These are phyloP conservation scores for Prunus fruticosa DNA, from an alignment of 306 rosid species.

Conservation along the genomic window DNA sequence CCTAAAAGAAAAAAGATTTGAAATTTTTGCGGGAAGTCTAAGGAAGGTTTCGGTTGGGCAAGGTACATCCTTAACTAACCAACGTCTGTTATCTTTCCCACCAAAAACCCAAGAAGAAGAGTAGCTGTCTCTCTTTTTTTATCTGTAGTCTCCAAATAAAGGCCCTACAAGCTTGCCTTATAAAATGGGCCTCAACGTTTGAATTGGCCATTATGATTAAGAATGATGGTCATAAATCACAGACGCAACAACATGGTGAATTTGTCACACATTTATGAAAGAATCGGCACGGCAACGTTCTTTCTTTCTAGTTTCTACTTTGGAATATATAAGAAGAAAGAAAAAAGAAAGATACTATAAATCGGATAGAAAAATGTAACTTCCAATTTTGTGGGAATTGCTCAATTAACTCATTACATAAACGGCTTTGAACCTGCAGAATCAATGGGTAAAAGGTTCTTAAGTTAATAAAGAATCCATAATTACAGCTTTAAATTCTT, in stretches of 20 bases:
- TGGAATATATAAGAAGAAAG: background rate
- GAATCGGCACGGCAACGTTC: background rate
- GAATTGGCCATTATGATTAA: background rate
- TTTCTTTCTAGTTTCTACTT: background rate
- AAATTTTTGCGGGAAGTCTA: constrained; percentile 77
- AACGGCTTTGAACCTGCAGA: background rate
- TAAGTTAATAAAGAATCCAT: background rate
- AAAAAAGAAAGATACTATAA: background rate
- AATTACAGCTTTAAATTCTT: too few species aligned
- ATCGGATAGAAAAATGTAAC: background rate
- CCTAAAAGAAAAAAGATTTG: constrained; percentile 22
- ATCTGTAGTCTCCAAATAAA: too few species aligned
- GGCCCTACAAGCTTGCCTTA: background rate
- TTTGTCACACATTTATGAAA: background rate
- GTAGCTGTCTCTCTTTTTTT: background rate
- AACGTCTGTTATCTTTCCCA: background rate
- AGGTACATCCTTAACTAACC: constrained; percentile 60
- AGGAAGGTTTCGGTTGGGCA: constrained; percentile 68
- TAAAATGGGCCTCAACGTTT: background rate
- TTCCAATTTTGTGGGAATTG: background rate
- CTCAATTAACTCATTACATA: background rate
- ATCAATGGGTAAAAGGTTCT: background rate
- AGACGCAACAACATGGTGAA: too few species aligned
- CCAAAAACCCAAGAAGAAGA: background rate
- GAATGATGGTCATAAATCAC: too few species aligned